Percentiles rank a stretch among this genome's conserved stretches.
Evolutionary conservation across 495 filamentous ascomycete genomes (phyloP).

Genomic region (Tetracladium setigerum): DNA sequence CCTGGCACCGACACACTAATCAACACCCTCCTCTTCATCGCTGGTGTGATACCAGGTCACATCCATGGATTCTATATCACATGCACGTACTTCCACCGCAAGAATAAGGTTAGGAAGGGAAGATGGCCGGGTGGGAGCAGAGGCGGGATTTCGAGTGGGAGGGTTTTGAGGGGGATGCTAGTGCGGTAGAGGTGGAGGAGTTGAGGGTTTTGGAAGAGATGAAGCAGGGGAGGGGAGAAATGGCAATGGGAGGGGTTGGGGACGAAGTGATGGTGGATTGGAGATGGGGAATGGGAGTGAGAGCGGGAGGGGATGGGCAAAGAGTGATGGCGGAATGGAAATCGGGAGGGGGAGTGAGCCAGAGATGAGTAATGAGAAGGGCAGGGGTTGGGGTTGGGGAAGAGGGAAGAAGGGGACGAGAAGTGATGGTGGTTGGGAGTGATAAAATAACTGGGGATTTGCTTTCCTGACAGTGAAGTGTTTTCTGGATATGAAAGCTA

Average conservation of each 20-base stretch:
- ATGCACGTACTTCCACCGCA: slow-evolving; percentile 30
- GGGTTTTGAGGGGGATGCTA: slow-evolving; percentile 24
- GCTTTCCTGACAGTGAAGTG: no score
- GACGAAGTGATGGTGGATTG: neutral
- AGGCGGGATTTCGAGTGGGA: slow-evolving; percentile 19
- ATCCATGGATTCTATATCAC: slow-evolving; percentile 34
- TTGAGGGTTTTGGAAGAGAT: slow-evolving; percentile 9
- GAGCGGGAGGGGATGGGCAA: neutral
- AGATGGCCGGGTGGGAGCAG: slow-evolving; percentile 19
- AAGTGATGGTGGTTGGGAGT: neutral
- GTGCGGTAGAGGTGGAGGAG: slow-evolving; percentile 11
- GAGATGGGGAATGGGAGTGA: slow-evolving; percentile 2
- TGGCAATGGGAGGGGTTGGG: neutral
- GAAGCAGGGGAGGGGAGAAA: slow-evolving; percentile 8
- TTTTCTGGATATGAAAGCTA: no score
- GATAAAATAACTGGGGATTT: no score
- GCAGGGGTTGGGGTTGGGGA: neutral
- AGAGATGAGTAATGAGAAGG: neutral
- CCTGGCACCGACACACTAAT: slow-evolving; percentile 25
- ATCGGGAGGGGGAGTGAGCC: neutral
- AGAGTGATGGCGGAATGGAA: neutral
- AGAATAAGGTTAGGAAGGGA: slow-evolving; percentile 24
- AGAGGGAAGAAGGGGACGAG: neutral
- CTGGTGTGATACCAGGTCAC: slow-evolving; percentile 31
- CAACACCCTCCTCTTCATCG: slow-evolving; percentile 30